Conservation (phyloP, 257 asterid genomes). For the Solanum gracilifrons region DNA sequence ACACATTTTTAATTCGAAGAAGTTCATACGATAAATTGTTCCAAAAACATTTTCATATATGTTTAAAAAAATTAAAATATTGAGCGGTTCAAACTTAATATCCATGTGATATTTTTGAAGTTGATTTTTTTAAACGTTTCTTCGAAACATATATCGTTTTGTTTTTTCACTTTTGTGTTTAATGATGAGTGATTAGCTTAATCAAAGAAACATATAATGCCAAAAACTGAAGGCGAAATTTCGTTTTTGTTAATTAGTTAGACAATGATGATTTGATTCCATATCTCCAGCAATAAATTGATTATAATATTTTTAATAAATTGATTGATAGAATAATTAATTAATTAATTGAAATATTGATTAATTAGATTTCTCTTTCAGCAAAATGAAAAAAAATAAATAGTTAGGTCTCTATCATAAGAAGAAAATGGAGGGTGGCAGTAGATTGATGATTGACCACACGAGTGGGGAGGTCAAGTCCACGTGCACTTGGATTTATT, state of each 20-base stretch:
- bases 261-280: background rate
- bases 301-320: background rate
- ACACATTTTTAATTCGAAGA: background rate
- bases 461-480: conserved; percentile 66
- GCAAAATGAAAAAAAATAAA: background rate
- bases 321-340: background rate
- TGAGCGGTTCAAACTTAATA: background rate
- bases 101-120: background rate
- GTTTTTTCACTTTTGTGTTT: background rate
- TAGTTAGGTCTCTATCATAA: background rate
- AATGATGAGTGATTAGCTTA: background rate
- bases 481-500: conserved; percentile 83
- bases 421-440: conserved; percentile 2
- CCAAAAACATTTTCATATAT: background rate
- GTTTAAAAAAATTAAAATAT: background rate
- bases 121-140: background rate
- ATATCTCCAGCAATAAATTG: background rate
- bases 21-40: too few species aligned
- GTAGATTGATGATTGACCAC: conserved; percentile 57
- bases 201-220: background rate
- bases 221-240: background rate
- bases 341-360: background rate
- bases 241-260: background rate
- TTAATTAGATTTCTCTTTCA: background rate
- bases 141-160: background rate